Base-by-base conservation (phyloP, 805 yeast genomes). In the Jamesozyma lodderae region DNA sequence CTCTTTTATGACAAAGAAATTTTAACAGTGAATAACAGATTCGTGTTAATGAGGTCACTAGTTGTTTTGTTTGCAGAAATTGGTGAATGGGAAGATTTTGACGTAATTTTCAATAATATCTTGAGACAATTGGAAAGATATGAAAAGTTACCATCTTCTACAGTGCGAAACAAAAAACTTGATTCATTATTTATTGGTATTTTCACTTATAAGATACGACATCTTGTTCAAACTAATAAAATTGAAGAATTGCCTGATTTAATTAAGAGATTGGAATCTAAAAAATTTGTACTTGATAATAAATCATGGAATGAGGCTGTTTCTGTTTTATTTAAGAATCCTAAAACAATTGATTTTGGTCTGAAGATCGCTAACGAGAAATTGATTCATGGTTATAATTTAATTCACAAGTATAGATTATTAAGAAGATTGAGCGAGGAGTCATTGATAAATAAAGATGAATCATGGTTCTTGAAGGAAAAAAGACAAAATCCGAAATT, bases 301-400 rank as follows among this genome's bases (percentile, higher is more conserved):
- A 41, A 45, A 2, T 48, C 56, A 1, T 47, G 63, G 55, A 64
- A 65, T 34, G 53, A 56, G 43, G 49, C 57, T 9, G 47, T 58
- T 3, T 37, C 45, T 17, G 52, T 51, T 16, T 36, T 65, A 40
- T 39, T 62, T 8, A 41, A 44, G 11, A 50, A 59, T 29, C 31
- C 43, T 5, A 28, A 44, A 4, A 63, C 66, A 0, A 47, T 66
- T 14, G 52, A 53, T 15, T 31, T 42, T 17, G 67, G 60, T 3
- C 22, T 65, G 37, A 41, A 43, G 6, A 37, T 59, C 10, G 50
- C 57, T 16, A 60, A 66, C 36, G 46, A 46, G 6, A 57, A 46
- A 23, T 43, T 66, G n/a, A 59, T 66, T 35, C 65, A 64, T 41
- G 70, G 70, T 6, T 57, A 44, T 32, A 58, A 53, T 26, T 44